A percentile compares a stretch with the other conserved stretches of the same genome.
phyloP scores from a whole-genome alignment of 140 eudicot genomes.

The Bidens hawaiensis region DNA sequence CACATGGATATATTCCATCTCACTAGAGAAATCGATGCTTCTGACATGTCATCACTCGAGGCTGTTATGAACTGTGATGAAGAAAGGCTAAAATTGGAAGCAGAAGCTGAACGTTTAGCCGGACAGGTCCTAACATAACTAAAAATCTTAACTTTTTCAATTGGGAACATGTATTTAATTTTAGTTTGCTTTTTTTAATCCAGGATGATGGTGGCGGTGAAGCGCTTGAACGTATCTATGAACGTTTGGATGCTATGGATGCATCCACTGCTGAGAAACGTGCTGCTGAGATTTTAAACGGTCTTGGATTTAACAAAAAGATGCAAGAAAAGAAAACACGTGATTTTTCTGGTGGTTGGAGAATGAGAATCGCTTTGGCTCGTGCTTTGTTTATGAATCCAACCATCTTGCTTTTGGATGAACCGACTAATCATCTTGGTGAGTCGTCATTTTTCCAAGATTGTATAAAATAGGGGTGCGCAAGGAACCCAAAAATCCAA shows the following conservation, averaged over 20 bases:
- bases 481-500: no score
- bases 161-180: background rate
- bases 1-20: conserved; percentile 95
- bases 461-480: no score
- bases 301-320: conserved; percentile 74
- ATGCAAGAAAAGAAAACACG: conserved; percentile 88
- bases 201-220: conserved; percentile 97
- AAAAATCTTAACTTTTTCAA: background rate
- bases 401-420: conserved; percentile 77
- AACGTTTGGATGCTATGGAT: no score
- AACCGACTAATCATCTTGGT: conserved; percentile 98
- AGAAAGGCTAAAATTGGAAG: conserved; percentile 67
- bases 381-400: conserved; percentile 93
- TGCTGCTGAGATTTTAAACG: conserved; percentile 83
- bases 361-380: conserved; percentile 94
- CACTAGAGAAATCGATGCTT: conserved; percentile 85
- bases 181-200: background rate
- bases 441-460: background rate
- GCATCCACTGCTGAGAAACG: conserved; percentile 92
- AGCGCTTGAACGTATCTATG: conserved; percentile 76
- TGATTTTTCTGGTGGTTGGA: conserved; percentile 97
- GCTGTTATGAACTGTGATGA: conserved; percentile 94
- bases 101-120: conserved; percentile 69
- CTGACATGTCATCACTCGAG: conserved; percentile 90
- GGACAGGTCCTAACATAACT: conserved; percentile 46